A percentile compares a stretch with the other conserved stretches of the same genome.
Evolutionary conservation across 2,329 filamentous ascomycete genomes (phyloP).

Genomic region (Pestalotiopsis sp.): DNA sequence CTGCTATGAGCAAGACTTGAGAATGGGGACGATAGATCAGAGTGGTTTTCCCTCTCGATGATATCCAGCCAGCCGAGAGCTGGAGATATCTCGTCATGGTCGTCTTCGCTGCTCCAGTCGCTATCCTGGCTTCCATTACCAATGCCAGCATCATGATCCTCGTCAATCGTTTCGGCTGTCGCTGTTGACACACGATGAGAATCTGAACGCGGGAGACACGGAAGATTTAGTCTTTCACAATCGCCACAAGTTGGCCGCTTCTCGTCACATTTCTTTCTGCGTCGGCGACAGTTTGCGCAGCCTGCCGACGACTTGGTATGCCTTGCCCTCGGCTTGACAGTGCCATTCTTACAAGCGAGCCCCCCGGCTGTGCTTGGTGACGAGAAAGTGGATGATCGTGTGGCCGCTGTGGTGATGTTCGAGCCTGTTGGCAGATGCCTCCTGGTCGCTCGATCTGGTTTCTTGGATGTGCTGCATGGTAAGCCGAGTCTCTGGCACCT

Average conservation of each 20-base stretch:
- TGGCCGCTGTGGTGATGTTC: background rate
- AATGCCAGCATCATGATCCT: background rate
- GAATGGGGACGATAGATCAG: background rate
- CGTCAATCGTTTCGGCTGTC: background rate
- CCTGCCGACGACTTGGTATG: background rate
- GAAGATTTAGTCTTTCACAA: background rate
- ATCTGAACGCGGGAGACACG: background rate
- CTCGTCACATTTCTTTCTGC: slow-evolving; percentile 1
- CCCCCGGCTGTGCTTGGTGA: background rate
- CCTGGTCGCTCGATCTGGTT: background rate
- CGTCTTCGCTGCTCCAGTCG: background rate
- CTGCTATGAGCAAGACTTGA: slow-evolving; percentile 1
- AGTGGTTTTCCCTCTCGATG: background rate
- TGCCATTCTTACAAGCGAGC: background rate
- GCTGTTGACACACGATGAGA: background rate
- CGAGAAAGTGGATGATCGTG: background rate
- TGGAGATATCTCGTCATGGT: background rate
- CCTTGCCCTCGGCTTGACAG: background rate
- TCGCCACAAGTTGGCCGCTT: background rate
- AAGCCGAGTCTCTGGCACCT: background rate
- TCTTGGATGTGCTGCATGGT: background rate
- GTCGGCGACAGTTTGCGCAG: background rate
- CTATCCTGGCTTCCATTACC: background rate
- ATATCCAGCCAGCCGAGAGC: background rate
- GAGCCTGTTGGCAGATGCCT: background rate